Percentiles rank a stretch among this genome's conserved stretches.
Evolutionary conservation across 176 grass and related monocot species (phyloP).

Genomic region (Tuctoria greenei): DNA sequence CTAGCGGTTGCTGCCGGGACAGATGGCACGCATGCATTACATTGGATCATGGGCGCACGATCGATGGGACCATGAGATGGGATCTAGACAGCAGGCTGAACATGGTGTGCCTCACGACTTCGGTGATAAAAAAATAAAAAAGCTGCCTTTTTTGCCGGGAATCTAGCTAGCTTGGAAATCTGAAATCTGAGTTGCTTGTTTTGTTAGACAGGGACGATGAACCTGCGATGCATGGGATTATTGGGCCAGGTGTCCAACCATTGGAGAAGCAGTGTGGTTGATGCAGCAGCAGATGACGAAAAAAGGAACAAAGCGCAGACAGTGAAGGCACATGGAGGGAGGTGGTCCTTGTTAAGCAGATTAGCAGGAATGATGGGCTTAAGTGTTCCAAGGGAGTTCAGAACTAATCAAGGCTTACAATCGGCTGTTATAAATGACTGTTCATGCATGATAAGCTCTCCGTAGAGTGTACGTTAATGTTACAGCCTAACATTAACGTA

Average conservation of each 20-base stretch:
- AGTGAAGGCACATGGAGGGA: too few species aligned
- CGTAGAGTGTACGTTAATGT: too few species aligned
- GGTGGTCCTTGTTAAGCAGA: too few species aligned
- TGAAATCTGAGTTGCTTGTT: constrained; percentile 16
- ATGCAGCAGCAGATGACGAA: too few species aligned
- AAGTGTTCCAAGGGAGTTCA: too few species aligned
- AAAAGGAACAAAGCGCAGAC: too few species aligned
- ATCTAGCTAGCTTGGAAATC: constrained; percentile 1
- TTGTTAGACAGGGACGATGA: background rate
- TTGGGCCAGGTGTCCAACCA: background rate
- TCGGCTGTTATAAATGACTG: too few species aligned
- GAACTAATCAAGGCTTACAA: too few species aligned
- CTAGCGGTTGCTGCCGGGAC: constrained; percentile 13
- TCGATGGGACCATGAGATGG: background rate
- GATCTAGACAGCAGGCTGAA: constrained; percentile 26
- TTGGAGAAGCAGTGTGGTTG: background rate
- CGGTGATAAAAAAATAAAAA: constrained; percentile 2
- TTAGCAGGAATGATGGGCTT: too few species aligned
- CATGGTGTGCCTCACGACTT: constrained; percentile 43
- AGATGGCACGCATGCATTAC: constrained; percentile 24
- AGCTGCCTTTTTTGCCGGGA: background rate
- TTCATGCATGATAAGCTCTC: too few species aligned
- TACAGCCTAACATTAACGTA: too few species aligned
- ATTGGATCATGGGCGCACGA: constrained; percentile 23
- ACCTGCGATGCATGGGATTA: background rate